Conservation (phyloP, 805 yeast species). For the Kazachstania bromeliacearum region DNA sequence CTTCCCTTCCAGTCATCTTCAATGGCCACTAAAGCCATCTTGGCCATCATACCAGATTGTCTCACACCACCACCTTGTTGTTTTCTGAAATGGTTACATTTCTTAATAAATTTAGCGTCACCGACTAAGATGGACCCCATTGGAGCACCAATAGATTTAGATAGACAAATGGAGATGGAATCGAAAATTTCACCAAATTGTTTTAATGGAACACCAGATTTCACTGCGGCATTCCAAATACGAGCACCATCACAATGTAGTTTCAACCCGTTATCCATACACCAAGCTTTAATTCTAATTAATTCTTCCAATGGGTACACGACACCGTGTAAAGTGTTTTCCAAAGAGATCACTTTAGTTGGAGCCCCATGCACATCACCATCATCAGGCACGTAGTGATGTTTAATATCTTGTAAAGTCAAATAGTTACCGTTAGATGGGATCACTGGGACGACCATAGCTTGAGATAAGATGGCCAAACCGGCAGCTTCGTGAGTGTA, state of each 20-base stretch:
- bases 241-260: conserved; percentile 95
- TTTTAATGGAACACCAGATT: conserved; percentile 47
- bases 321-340: conserved; percentile 81
- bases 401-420: conserved; percentile 69
- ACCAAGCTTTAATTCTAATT: conserved; percentile 58
- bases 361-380: conserved; percentile 87
- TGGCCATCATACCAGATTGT: conserved; percentile 73
- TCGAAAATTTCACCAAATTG: conserved; percentile 75
- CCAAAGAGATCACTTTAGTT: conserved; percentile 73
- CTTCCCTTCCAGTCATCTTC: conserved; percentile 58
- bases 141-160: conserved; percentile 90
- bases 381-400: conserved; percentile 55
- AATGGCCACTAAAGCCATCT: conserved; percentile 74
- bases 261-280: conserved; percentile 45
- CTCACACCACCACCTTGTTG: conserved; percentile 92
- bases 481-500: conserved; percentile 87
- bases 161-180: conserved; percentile 80
- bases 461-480: conserved; percentile 77
- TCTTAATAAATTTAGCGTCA: conserved; percentile 42
- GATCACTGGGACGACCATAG: conserved; percentile 77
- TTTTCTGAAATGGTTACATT: conserved; percentile 78
- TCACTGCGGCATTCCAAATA: conserved; percentile 81
- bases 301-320: conserved; percentile 75
- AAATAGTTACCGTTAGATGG: conserved; percentile 70
- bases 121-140: conserved; percentile 86